phyloP scores from a whole-genome alignment of 192 early-diverging fungal species.

The Coemansia sp. region DNA sequence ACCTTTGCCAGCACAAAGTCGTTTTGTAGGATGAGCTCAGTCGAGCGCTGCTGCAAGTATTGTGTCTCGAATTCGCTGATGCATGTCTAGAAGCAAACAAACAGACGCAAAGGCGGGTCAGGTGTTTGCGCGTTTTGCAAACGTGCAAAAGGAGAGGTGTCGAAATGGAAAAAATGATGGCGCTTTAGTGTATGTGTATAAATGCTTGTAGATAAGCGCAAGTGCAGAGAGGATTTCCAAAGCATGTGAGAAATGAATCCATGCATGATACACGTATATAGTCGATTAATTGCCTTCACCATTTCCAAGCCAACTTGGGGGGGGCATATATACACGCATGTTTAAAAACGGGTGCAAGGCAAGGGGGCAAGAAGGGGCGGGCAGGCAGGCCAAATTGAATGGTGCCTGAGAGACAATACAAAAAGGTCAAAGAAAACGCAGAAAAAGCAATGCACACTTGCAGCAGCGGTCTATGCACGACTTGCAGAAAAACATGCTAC shows the following conservation, averaged over 20 bases:
- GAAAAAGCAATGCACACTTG: background rate
- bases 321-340: background rate
- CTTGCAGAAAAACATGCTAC: background rate
- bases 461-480: background rate
- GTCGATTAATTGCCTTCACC: too few species aligned
- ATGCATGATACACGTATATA: background rate
- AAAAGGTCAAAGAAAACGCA: too few species aligned
- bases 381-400: too few species aligned
- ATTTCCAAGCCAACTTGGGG: too few species aligned
- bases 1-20: conserved; percentile 36
- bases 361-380: background rate
- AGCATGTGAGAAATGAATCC: background rate
- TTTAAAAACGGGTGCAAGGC: background rate
- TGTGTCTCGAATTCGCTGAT: conserved; percentile 49
- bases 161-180: too few species aligned
- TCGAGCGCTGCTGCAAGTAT: conserved; percentile 49
- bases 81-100: conserved; percentile 21
- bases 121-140: background rate
- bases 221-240: background rate
- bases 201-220: too few species aligned
- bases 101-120: background rate
- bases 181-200: background rate
- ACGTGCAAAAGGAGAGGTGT: background rate
- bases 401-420: too few species aligned
- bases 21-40: conserved; percentile 39